Base-by-base conservation (phyloP, 176 grass and related monocot genomes). In the Oropetium thomaeum region DNA sequence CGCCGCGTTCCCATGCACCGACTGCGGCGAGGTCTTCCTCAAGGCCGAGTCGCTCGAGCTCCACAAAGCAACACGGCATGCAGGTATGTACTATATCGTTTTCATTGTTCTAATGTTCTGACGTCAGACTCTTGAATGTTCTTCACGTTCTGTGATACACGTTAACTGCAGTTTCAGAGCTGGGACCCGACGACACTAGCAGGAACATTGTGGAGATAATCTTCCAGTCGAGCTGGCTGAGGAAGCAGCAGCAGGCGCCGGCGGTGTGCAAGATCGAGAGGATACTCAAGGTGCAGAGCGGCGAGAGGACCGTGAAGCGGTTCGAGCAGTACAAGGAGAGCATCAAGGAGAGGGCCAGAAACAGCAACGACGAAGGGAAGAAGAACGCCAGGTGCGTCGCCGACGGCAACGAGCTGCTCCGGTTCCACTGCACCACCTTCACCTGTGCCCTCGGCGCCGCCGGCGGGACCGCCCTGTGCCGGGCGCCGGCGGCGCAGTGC, bases 191-290 rank as follows among this genome's bases (percentile, higher is more conserved):
- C 1, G 96, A 99, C 77, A 92, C 85, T 0, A 90, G 96, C 80
- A 80, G 87, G 89, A 99, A 99, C 64, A 90, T 99, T 25, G 89
- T 99, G 52, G 92, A 99, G 74, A 92, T 99, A 74, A 99, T 99
- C 73, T 99, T 99, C 76, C 85, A 88, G 44, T 96, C 96, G 10
- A 99, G 92, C 84, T 99, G 96, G 92, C 58, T 88, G 14, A 80
- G 87, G 69, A 92, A 84, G 29, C 68, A n/a, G n/a, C n/a, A n/a
- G n/a, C n/a, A n/a, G n/a, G n/a, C 79, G 67, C 45, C 65, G 42
- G 73, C 89, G 26, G 22, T 88, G 3, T 90, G 87, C 89, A 86
- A 34, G 88, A 90, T 99, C 25, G 89, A 99, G 8, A 86, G 92
- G 73, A 84, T 99, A 29, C 74, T 96, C 13, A 99, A 90, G 79